Conservation (phyloP, 352 stramenopile genomes). For the Pythium phragmiticola region DNA sequence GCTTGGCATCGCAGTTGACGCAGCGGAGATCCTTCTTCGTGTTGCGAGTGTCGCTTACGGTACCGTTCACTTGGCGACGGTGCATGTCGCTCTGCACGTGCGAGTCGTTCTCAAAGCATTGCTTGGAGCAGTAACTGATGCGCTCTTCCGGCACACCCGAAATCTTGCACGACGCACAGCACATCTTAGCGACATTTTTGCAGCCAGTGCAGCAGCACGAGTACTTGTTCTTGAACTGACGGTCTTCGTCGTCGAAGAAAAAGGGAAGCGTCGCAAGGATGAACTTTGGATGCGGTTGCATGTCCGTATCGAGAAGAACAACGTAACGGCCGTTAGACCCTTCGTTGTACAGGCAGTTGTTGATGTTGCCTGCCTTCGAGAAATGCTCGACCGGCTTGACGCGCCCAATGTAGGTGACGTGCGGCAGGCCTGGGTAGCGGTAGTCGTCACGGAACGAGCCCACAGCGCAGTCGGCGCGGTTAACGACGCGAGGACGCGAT, state of each 20-base stretch:
- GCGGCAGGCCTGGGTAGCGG: slow-evolving; percentile 73
- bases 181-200: slow-evolving; percentile 83
- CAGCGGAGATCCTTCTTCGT: slow-evolving; percentile 76
- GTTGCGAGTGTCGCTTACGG: slow-evolving; percentile 64
- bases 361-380: slow-evolving; percentile 89
- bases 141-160: slow-evolving; percentile 76
- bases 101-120: slow-evolving; percentile 84
- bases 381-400: slow-evolving; percentile 77
- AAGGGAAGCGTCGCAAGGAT: slow-evolving; percentile 77
- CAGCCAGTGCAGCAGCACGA: slow-evolving; percentile 70
- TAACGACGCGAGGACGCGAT: slow-evolving; percentile 68
- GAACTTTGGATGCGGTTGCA: slow-evolving; percentile 87
- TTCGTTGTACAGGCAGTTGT: slow-evolving; percentile 90
- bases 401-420: slow-evolving; percentile 77
- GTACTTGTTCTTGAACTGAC: slow-evolving; percentile 79
- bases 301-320: slow-evolving; percentile 81
- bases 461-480: slow-evolving; percentile 70
- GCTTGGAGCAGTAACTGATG: slow-evolving; percentile 88
- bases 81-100: slow-evolving; percentile 78
- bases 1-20: slow-evolving; percentile 67
- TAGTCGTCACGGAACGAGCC: slow-evolving; percentile 87
- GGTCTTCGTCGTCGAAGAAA: slow-evolving; percentile 86
- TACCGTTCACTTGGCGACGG: slow-evolving; percentile 81
- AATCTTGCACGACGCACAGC: slow-evolving; percentile 84
- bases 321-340: slow-evolving; percentile 76